Percentiles rank a stretch among this genome's conserved stretches.
Evolutionary conservation across 441 rosid genomes (phyloP).

Genomic region (Adansonia rubrostipa): DNA sequence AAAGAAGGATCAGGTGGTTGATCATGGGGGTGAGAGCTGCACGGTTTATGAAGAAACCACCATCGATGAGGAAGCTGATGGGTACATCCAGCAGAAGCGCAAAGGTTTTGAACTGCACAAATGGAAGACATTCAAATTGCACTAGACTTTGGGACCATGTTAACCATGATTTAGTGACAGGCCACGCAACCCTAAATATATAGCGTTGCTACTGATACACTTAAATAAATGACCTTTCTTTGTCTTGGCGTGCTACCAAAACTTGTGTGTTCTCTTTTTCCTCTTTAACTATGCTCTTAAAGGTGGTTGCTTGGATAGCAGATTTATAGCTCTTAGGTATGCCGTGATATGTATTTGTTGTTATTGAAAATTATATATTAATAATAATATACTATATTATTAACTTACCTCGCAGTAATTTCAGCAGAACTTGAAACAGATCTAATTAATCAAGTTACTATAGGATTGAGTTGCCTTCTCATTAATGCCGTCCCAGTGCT

Average conservation of each 20-base stretch:
- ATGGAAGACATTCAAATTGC: conserved; percentile 55
- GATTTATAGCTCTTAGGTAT: background rate
- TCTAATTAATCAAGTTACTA: background rate
- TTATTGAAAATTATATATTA: conserved; percentile 7
- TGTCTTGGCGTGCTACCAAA: conserved; percentile 4
- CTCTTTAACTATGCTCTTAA: conserved; percentile 8
- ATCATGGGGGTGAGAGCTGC: conserved; percentile 14
- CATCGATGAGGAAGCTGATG: conserved; percentile 37
- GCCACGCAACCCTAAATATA: background rate
- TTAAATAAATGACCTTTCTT: conserved; percentile 39
- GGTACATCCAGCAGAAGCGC: conserved; percentile 45
- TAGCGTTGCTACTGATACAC: conserved; percentile 16
- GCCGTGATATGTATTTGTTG: background rate
- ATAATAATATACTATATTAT: background rate
- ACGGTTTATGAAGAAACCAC: conserved; percentile 23
- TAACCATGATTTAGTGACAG: conserved; percentile 15
- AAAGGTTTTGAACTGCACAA: conserved; percentile 49
- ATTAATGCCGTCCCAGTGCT: background rate
- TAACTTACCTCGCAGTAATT: background rate
- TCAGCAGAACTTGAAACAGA: background rate
- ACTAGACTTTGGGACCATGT: conserved; percentile 2
- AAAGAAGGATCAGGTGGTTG: conserved; percentile 46
- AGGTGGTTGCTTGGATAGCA: conserved; percentile 3
- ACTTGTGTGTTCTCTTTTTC: background rate
- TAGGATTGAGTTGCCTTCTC: background rate